These are phyloP conservation scores for Phytophthora vignae DNA, from an alignment of 352 stramenopile genomes.

Conservation along the genomic window DNA sequence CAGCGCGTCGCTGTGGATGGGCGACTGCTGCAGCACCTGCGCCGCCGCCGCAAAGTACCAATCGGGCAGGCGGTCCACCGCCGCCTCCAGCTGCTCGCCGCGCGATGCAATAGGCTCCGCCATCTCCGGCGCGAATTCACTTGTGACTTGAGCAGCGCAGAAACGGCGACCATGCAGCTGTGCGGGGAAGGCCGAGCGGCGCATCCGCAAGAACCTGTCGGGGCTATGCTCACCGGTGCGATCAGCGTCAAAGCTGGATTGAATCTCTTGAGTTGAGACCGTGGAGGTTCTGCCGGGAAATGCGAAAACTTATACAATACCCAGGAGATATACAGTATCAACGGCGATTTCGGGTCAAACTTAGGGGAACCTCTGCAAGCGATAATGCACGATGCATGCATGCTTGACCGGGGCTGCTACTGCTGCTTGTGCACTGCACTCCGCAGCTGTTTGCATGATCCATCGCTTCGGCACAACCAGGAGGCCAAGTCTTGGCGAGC, in stretches of 20 bases:
- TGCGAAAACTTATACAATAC: neutral
- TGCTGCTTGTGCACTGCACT: neutral
- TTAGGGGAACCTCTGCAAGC: constrained; percentile 1
- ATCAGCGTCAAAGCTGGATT: neutral
- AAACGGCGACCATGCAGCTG: constrained; percentile 24
- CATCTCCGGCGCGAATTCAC: constrained; percentile 32
- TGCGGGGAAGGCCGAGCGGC: constrained; percentile 14
- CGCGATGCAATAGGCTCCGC: constrained; percentile 48
- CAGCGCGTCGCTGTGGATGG: constrained; percentile 21
- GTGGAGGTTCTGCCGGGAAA: neutral
- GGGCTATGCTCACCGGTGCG: neutral
- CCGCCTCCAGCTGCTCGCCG: constrained; percentile 71
- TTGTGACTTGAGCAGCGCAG: constrained; percentile 31
- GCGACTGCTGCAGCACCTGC: constrained; percentile 21
- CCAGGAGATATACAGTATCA: neutral
- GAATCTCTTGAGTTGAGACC: neutral
- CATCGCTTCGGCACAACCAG: neutral
- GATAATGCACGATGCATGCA: neutral
- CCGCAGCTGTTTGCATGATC: neutral
- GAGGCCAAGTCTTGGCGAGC: neutral
- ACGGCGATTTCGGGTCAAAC: neutral
- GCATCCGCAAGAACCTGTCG: constrained; percentile 15
- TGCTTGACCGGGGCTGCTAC: neutral
- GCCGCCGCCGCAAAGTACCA: constrained; percentile 69
- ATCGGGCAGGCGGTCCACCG: constrained; percentile 67